Conservation (phyloP, 2,329 filamentous ascomycete genomes). For the Peltaster fructicola region DNA sequence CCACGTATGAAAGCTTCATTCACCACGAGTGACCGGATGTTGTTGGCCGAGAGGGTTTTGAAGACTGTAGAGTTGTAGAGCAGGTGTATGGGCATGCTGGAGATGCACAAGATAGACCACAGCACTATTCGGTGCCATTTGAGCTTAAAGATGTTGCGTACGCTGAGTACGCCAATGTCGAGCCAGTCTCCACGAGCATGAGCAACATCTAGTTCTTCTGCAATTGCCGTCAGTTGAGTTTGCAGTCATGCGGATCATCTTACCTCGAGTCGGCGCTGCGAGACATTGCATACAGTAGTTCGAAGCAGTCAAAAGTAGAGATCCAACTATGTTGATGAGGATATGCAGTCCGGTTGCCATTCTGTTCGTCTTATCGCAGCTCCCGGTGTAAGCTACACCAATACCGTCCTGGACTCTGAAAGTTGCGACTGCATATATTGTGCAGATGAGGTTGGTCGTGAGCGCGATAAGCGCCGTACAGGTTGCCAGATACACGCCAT, state of each 20-base stretch:
- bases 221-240: no score
- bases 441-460: no score
- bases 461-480: no score
- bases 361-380: slow-evolving; percentile 8
- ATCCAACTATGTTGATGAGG: slow-evolving; percentile 31
- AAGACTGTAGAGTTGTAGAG: slow-evolving; percentile 19
- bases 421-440: no score
- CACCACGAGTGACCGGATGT: slow-evolving; percentile 7
- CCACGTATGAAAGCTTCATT: no score
- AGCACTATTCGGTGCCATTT: slow-evolving; percentile 8
- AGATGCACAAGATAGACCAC: slow-evolving; percentile 14
- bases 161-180: slow-evolving; percentile 28
- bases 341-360: slow-evolving; percentile 21
- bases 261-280: slow-evolving; percentile 28
- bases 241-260: no score
- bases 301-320: slow-evolving; percentile 27
- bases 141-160: slow-evolving; percentile 20
- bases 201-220: slow-evolving; percentile 31
- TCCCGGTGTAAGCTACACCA: slow-evolving; percentile 8
- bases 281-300: slow-evolving; percentile 38
- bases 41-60: slow-evolving; percentile 10
- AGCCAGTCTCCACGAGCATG: slow-evolving; percentile 26
- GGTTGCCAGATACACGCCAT: no score
- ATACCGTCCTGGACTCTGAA: slow-evolving; percentile 6
- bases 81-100: slow-evolving; percentile 21